phyloP scores from a whole-genome alignment of 2,329 filamentous ascomycete genomes.

The Cladosporium cucumerinum region DNA sequence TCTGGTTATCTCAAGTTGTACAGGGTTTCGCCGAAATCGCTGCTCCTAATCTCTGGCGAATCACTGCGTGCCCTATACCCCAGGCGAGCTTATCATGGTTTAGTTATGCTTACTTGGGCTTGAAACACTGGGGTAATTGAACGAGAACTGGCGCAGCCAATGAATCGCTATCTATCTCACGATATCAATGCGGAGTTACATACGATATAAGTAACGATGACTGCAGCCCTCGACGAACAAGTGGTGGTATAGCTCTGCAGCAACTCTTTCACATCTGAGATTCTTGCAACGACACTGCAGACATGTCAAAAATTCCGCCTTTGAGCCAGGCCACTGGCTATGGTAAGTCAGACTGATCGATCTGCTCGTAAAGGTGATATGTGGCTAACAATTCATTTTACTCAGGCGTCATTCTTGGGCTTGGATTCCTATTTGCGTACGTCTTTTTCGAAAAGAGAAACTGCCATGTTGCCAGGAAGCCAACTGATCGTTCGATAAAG shows the following conservation, averaged over 20 bases:
- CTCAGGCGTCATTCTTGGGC: conserved; percentile 60
- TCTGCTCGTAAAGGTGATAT: background rate
- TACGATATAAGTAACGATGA: background rate
- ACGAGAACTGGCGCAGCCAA: background rate
- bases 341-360: conserved; percentile 41
- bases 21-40: background rate
- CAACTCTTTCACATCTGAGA: background rate
- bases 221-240: background rate
- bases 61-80: background rate
- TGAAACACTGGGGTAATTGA: conserved; percentile 5
- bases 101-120: conserved; percentile 7
- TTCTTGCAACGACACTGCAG: background rate
- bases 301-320: conserved; percentile 32
- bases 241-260: background rate
- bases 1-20: background rate
- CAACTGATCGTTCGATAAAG: background rate
- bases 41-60: conserved; percentile 7
- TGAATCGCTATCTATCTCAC: background rate
- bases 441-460: conserved; percentile 18
- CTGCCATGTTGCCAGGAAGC: background rate
- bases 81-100: conserved; percentile 13
- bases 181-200: background rate
- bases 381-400: background rate
- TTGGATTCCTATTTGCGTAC: conserved; percentile 68
- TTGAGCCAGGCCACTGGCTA: conserved; percentile 66